A percentile compares a stretch with the other conserved stretches of the same genome.
Conservation (phyloP, 129 eudicot genomes). For the Centrapalus pauciflorus region DNA sequence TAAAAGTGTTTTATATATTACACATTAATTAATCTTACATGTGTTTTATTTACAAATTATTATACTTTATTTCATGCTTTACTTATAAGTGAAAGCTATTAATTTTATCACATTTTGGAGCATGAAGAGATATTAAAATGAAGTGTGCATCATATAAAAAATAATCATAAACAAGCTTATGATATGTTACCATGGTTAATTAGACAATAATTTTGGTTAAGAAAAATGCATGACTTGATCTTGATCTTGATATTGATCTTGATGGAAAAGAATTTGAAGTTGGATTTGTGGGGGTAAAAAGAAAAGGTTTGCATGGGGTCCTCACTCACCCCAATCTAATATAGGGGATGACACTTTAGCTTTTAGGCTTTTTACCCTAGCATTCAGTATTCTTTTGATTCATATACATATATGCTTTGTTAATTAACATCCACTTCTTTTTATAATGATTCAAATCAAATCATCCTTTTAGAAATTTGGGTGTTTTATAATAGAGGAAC, state of each 20-base stretch:
- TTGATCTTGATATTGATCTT: too few relatives aligned
- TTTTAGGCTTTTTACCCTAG: conserved; percentile 41
- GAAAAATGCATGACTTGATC: neutral
- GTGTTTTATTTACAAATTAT: too few relatives aligned
- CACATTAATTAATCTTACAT: too few relatives aligned
- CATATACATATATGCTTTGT: conserved; percentile 10
- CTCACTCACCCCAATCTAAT: conserved; percentile 4
- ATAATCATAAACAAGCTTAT: too few relatives aligned
- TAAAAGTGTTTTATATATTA: too few relatives aligned
- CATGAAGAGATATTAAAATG: too few relatives aligned
- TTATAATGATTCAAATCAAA: conserved; percentile 43
- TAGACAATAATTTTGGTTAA: neutral
- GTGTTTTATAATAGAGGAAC: conserved; percentile 54
- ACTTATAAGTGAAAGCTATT: too few relatives aligned
- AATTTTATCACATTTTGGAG: too few relatives aligned
- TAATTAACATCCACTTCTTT: conserved; percentile 30
- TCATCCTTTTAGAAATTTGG: conserved; percentile 58
- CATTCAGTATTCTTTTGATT: conserved; percentile 18
- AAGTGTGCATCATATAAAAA: too few relatives aligned
- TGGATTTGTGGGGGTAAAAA: conserved; percentile 35
- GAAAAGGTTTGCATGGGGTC: conserved; percentile 22
- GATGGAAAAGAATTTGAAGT: neutral
- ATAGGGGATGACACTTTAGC: conserved; percentile 22
- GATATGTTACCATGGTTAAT: too few relatives aligned
- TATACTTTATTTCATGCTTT: too few relatives aligned